Base-by-base conservation (phyloP, 2,329 filamentous ascomycete genomes). In the Periconia sp. region DNA sequence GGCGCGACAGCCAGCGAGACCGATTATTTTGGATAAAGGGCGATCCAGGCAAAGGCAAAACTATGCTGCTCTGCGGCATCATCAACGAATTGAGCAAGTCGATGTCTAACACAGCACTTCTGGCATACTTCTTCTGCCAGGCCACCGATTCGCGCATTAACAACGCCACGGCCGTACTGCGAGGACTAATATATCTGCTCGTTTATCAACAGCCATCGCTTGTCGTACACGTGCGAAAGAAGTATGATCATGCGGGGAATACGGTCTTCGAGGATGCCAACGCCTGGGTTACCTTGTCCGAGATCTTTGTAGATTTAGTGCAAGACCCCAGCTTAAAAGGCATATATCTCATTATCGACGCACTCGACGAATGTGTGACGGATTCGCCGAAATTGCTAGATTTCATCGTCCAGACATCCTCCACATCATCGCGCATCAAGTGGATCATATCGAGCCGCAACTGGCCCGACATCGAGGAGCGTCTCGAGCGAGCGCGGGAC, bases 401-500 rank as follows among this genome's bases (percentile, higher is more conserved):
- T 23, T 46, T 55, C 17, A 33, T 55, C 30, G 30, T 48, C n/a
- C 45, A 49, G 13, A 48, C 7, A 11, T 52, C 53, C 33, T 49
- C 50, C 52, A 8, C 30, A 31, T 81, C 15, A 54, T 78, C 0
- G 14, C 49, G 50, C 19, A 50, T 53, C 8, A 56, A 53, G 50
- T 56, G 53, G 53, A n/a, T 56, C 27, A n/a, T 56, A 11, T 76
- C 76, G 0, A 81, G 79, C 47, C 78, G 79, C 3, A 79, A 79
- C 23, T 66, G 56, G 63, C 58, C 42, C 9, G 53, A 0, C 0
- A 78, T 81, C 43, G 66, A 77, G 44, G 50, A 69, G 18, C 37
- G 41, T 1, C 56, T 80, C n/a, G n/a, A 2, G 51, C 55, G 8
- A 11, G 7, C 2, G 46, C 49, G 0, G 40, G 48, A 2, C 37